A percentile compares a stretch with the other conserved stretches of the same genome.
Evolutionary conservation across 176 grass and related monocot species (phyloP).

Genomic region (sorghum (Sorghum bicolor)): DNA sequence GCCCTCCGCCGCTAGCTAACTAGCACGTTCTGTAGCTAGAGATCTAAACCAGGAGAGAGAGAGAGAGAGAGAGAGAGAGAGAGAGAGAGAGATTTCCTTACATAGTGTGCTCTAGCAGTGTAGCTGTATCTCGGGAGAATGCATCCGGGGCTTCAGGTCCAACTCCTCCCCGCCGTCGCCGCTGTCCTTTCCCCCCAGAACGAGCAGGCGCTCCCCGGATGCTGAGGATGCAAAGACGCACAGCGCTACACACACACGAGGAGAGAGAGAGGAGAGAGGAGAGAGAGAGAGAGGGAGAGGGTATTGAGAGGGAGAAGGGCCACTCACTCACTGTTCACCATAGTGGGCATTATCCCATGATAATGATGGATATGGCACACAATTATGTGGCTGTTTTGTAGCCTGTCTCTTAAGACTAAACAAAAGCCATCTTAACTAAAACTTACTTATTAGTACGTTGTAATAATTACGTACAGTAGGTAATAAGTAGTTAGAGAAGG

Average conservation of each 20-base stretch:
- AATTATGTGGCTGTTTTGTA: neutral
- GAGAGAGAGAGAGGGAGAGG: neutral
- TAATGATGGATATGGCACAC: neutral
- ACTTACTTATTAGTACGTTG: too few species aligned
- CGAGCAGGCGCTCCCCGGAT: neutral
- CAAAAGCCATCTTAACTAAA: neutral
- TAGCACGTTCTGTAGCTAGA: neutral
- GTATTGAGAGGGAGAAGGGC: neutral
- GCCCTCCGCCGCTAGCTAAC: neutral
- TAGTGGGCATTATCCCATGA: constrained; percentile 22
- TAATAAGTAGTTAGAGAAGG: too few species aligned
- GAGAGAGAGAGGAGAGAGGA: neutral
- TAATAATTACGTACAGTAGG: too few species aligned
- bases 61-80: neutral
- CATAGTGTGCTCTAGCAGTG: neutral
- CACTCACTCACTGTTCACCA: neutral
- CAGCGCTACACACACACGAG: too few species aligned
- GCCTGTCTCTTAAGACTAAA: neutral
- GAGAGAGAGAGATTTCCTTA: constrained; percentile 22
- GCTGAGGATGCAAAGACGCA: neutral
- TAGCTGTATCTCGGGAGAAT: constrained; percentile 8
- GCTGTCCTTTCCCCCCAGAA: neutral
- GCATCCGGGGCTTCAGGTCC: neutral
- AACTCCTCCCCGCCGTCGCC: neutral
- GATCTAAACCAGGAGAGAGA: constrained; percentile 21